Base-by-base conservation (phyloP, 352 stramenopile genomes). In the Phytophthora sansomeana region DNA sequence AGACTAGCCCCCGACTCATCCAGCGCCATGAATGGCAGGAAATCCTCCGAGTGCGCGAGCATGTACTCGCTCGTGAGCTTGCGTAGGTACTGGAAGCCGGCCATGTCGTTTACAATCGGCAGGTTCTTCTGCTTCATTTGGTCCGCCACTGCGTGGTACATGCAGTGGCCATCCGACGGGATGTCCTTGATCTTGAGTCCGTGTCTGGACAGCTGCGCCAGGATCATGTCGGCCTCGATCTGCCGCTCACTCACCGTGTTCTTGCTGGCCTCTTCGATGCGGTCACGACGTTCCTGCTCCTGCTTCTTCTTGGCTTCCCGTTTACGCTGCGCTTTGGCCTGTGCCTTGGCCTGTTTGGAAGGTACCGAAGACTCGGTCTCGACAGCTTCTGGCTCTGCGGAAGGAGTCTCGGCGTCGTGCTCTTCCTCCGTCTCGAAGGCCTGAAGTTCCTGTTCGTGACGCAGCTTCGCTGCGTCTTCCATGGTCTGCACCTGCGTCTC, bases 61-160 rank as follows among this genome's bases (percentile, higher is more conserved):
- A 98, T 91, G 73, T 96, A 94, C 38, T 78, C 68, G 33, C 87
- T 86, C 5, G 89, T 92, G 49, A 92, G 62, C 17, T 75, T 76
- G 13, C 92, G 70, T 6, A 98, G 69, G 14, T 89, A 71, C 58
- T 93, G 70, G 75, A 89, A 95, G 28, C 71, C 70, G 1, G 80
- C 75, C 54, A 79, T 63, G 69, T 52, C 13, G 38, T 59, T 33
- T 2, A 29, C 32, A 21, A 59, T 53, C 1, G 73, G 49, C 14
- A 82, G 36, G 0, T 68, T 74, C 48, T 87, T 83, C 48, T 85
- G 75, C 54, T 88, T 74, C 63, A 98, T 79, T 69, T 98, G 96
- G 59, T 97, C 86, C 0, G 83, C 96, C 16, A 99, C 88, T 4
- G 96, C 94, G 58, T 98, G 92, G 81, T 99, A 99, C 76, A 99